Percentiles rank a stretch among this genome's conserved stretches.
Evolutionary conservation across 257 asterid species (phyloP).

Genomic region (Coffea eugenioides): DNA sequence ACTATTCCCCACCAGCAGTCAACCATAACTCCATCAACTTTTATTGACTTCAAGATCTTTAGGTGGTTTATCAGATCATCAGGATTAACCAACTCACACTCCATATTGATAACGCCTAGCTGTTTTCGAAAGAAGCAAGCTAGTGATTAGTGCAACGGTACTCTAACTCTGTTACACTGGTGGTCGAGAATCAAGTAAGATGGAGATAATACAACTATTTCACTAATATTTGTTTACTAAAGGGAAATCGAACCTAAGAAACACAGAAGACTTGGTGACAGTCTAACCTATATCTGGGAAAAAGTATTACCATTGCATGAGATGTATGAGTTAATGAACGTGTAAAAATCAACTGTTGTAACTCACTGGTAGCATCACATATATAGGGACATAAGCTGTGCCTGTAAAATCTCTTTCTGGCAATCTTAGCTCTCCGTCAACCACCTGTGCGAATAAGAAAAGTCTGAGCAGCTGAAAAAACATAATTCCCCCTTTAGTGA

Average conservation of each 20-base stretch:
- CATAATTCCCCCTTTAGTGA: background rate
- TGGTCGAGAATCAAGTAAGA: background rate
- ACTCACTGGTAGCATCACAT: conserved; percentile 96
- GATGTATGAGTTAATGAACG: conserved; percentile 1
- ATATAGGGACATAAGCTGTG: conserved; percentile 79
- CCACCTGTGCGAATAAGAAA: conserved; percentile 6
- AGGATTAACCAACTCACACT: conserved; percentile 87
- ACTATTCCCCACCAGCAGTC: conserved; percentile 99
- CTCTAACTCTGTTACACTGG: background rate
- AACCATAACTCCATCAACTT: conserved; percentile 78
- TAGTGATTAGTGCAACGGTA: no score
- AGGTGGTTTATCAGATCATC: conserved; percentile 83
- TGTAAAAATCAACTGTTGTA: conserved; percentile 16
- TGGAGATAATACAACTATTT: background rate
- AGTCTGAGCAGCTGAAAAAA: background rate
- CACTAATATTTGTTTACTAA: background rate
- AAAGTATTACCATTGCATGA: background rate
- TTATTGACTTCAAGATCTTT: conserved; percentile 65
- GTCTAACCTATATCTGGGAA: background rate
- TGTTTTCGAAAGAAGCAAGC: conserved; percentile 36
- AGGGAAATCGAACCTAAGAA: background rate
- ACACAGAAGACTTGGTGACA: background rate
- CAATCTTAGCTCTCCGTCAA: conserved; percentile 32
- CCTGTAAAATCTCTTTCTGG: conserved; percentile 84
- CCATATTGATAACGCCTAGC: conserved; percentile 82